These are phyloP conservation scores for Backusella circina DNA, from an alignment of 192 early-diverging fungal genomes.

Conservation along the genomic window DNA sequence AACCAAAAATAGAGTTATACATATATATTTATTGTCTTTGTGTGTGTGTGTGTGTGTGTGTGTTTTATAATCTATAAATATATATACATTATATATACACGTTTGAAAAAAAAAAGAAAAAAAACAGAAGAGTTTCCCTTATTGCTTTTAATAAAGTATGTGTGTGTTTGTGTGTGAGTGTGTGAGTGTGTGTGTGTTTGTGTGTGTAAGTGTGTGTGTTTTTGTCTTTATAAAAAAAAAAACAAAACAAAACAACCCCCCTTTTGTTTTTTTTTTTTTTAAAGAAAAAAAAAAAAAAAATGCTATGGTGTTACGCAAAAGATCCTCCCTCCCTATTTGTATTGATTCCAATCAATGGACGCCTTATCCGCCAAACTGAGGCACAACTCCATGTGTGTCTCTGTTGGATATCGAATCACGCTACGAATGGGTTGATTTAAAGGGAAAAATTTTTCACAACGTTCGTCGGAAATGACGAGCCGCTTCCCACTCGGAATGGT, in stretches of 20 bases:
- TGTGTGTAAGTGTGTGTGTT: no score
- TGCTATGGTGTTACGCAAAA: background rate
- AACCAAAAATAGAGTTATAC: background rate
- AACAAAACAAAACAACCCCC: no score
- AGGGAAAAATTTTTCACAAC: conserved; percentile 27
- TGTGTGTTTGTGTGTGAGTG: no score
- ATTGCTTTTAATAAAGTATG: background rate
- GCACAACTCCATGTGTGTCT: conserved; percentile 28
- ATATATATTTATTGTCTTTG: background rate
- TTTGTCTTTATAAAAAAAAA: no score
- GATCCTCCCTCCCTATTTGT: conserved; percentile 1
- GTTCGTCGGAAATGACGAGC: conserved; percentile 27
- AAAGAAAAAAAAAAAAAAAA: background rate
- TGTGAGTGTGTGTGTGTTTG: no score
- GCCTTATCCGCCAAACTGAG: conserved; percentile 26
- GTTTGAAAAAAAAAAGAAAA: background rate
- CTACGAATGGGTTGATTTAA: conserved; percentile 30
- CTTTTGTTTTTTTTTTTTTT: no score
- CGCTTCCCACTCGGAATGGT: conserved; percentile 31
- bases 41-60: background rate
- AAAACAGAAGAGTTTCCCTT: background rate
- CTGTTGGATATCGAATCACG: conserved; percentile 13
- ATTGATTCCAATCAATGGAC: conserved; percentile 24
- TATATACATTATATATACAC: background rate
- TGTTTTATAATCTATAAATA: background rate